Percentiles rank a stretch among this genome's conserved stretches.
phyloP scores from a whole-genome alignment of 1,284 basidiomycete genomes.

The Moesziomyces sp. region DNA sequence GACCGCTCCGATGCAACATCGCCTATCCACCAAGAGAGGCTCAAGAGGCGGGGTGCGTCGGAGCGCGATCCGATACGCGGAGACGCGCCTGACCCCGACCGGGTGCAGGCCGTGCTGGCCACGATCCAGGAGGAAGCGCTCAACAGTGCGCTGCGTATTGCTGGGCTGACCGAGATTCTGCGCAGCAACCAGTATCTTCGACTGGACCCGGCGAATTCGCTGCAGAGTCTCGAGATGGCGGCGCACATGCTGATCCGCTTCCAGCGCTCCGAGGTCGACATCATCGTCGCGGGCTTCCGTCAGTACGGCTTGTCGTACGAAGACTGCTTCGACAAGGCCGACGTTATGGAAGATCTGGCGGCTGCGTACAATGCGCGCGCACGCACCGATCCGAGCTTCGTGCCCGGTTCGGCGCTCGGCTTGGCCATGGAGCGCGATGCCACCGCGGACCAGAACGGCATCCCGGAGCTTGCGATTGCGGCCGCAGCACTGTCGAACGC shows the following conservation, averaged over 20 bases:
- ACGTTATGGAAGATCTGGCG: conserved; percentile 69
- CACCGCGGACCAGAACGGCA: conserved; percentile 16
- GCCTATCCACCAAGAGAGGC: conserved; percentile 24
- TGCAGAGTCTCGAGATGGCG: conserved; percentile 31
- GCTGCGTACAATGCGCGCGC: conserved; percentile 39
- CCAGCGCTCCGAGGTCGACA: conserved; percentile 74
- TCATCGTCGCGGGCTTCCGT: conserved; percentile 83
- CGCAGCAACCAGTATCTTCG: conserved; percentile 52
- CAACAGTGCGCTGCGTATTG: conserved; percentile 84
- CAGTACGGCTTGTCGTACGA: conserved; percentile 79
- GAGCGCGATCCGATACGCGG: conserved; percentile 4
- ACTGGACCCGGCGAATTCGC: conserved; percentile 51
- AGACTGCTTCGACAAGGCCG: conserved; percentile 81
- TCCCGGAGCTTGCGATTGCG: conserved; percentile 39
- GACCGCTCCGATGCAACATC: conserved; percentile 41
- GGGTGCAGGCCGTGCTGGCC: conserved; percentile 20
- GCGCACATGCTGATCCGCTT: conserved; percentile 50
- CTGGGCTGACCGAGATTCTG: conserved; percentile 76
- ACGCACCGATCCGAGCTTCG: conserved; percentile 29
- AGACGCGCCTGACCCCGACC: conserved; percentile 50
- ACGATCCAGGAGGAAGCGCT: conserved; percentile 76
- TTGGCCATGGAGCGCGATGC: conserved; percentile 35
- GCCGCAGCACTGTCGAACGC: conserved; percentile 46
- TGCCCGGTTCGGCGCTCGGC: conserved; percentile 36
- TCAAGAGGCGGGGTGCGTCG: conserved; percentile 13